Evolutionary conservation across 371 early-diverging fungal species (phyloP), one percentile per base, ranked within the genome.

Genomic region (Mortierella sp.): DNA sequence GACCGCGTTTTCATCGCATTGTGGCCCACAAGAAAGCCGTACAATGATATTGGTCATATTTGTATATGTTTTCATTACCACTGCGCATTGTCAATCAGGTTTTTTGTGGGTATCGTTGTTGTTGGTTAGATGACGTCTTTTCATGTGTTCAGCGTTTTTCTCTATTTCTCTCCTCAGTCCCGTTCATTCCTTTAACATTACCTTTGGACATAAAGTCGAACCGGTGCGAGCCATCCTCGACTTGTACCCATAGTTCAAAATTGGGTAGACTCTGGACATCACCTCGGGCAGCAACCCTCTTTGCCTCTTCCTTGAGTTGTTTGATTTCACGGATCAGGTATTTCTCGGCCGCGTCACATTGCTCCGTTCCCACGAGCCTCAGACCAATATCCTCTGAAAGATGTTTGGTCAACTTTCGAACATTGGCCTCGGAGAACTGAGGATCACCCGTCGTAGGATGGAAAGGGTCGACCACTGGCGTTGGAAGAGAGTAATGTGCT

Each of bases 11-110:
- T 87, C 57, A 68, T 90, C 85, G 82, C 92, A 92, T 55, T 65
- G 77, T 30, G 84, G 83, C 0, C 90, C 90, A 68, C 92, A 92
- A 7, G 91, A 88, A 18, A 93, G 68, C 11, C 89, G 87, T 12
- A 90, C 93, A 67, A 91, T 83, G 51, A 93, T 86, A 68, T 92
- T 92, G 55, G 92, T 90, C 57, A 92, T 83, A 68, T 92, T 91
- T 18, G 85, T 84, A 68, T 91, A 93, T 59, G 84, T 85, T 64
- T 88, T 87, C 57, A 88, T 77, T 1, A 89, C 87, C 84, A 86
- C 89, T 88, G 58, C 26, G 23, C 19, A 29, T 11, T 6, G 44
- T 7, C 48, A 21, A 43, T 5, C 15, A 45, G 16, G 46, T 21
- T 23, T n/a, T 30, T 46, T 47, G 28, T 57, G 46, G n/a, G 1